These are phyloP conservation scores for Endothia cerciana DNA, from an alignment of 2,329 filamentous ascomycete species.

Conservation along the genomic window DNA sequence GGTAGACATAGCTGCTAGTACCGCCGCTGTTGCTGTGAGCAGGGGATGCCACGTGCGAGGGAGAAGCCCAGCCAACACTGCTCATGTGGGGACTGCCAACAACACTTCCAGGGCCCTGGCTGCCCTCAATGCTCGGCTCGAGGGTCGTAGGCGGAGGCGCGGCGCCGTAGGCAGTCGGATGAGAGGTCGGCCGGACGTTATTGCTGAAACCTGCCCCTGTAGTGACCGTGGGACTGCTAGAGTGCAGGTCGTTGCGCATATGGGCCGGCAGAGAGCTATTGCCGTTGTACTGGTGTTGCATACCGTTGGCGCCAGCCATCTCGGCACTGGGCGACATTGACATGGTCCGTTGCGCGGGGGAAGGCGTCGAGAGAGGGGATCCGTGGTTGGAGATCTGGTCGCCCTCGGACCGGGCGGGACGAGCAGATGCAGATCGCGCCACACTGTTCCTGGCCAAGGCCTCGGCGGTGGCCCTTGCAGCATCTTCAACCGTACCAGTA, in stretches of 20 bases:
- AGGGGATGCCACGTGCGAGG: conserved; percentile 70
- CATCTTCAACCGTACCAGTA: conserved; percentile 92
- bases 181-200: conserved; percentile 75
- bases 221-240: conserved; percentile 72
- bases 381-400: conserved; percentile 72
- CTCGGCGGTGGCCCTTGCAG: conserved; percentile 84
- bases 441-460: conserved; percentile 65
- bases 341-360: conserved; percentile 76
- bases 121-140: conserved; percentile 82
- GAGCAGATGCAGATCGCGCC: conserved; percentile 40
- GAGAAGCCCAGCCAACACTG: conserved; percentile 84
- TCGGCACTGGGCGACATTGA: conserved; percentile 82
- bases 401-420: conserved; percentile 68
- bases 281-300: conserved; percentile 77
- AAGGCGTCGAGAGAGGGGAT: conserved; percentile 79
- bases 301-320: conserved; percentile 68
- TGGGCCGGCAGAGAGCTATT: conserved; percentile 82
- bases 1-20: conserved; percentile 71
- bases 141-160: conserved; percentile 66
- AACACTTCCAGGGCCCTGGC: conserved; percentile 70
- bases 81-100: conserved; percentile 85
- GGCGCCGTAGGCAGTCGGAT: conserved; percentile 81
- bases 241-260: conserved; percentile 74
- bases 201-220: conserved; percentile 63
- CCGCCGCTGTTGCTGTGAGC: conserved; percentile 62